Evolutionary conservation across 768 basidiomycete species (phyloP), one percentile per base, ranked within the genome.

Genomic region (Boletus edulis): DNA sequence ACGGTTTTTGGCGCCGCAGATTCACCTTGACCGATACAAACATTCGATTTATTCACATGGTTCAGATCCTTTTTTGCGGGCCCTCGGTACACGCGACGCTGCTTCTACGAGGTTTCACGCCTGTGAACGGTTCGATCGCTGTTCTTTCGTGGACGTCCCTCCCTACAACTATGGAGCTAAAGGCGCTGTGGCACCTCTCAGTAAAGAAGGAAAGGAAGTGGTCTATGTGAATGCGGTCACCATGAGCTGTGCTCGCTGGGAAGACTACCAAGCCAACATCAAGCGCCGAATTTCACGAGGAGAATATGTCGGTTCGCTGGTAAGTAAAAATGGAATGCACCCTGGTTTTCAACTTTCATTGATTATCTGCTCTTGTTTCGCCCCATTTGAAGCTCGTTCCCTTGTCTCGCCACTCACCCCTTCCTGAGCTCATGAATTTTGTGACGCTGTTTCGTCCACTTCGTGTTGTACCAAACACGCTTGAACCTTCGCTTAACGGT

Each of bases 11-110:
- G 22, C 31, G 49, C 12, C 22, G 5, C 57, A 91, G 89, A 87
- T 98, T 55, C 95, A 98, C 63, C 78, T 95, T 35, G 95, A 98
- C 69, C 80, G 89, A 35, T 97, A 98, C 76, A 97, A 98, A 66
- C 65, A 84, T 62, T 67, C 72, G 4, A 80, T 96, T 17, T 94
- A 86, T 62, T 73, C 78, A 1, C 75, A 75, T 55, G 52, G 73
- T 3, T 77, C 77, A 0, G 87, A 91, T 60, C 84, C 85, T 0
- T 82, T 84, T 62, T 73, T 93, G 41, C 75, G 76, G 15, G 62
- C 73, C 0, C 78, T 91, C 48, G 73, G 85, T 40, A 88, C 89
- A 1, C 73, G 73, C 13, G 86, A 94, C 42, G 70, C 80, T 4
- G 67, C 73, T 4, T 71, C 75, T 1, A 89, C 92, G 3, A 83